Conservation (phyloP, 1,139 yeast genomes). For the Diutina pseudorugosa region DNA sequence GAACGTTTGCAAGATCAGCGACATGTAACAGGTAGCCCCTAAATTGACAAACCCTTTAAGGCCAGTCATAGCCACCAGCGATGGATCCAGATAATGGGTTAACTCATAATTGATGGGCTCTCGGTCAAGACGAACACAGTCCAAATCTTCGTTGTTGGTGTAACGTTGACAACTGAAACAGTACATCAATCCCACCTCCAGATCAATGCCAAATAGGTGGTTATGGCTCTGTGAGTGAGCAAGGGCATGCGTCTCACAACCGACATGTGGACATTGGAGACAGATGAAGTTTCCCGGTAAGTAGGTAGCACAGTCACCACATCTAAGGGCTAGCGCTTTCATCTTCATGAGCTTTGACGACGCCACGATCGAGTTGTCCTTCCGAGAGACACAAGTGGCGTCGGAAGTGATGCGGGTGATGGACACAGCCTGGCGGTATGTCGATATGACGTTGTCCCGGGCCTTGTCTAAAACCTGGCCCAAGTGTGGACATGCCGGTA, state of each 20-base stretch:
- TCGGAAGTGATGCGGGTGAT: conserved; percentile 15
- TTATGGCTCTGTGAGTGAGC: conserved; percentile 48
- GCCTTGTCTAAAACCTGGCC: conserved; percentile 44
- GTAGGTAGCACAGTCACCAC: conserved; percentile 36
- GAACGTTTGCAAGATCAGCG: conserved; percentile 74
- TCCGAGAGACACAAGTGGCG: conserved; percentile 16
- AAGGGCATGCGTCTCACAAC: conserved; percentile 57
- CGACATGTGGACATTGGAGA: conserved; percentile 73
- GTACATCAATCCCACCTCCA: conserved; percentile 45
- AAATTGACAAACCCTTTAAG: conserved; percentile 80
- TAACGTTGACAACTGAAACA: conserved; percentile 74
- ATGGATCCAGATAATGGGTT: conserved; percentile 29
- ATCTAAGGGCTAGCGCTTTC: conserved; percentile 32
- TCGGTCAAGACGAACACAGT: conserved; percentile 33
- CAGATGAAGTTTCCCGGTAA: conserved; percentile 50
- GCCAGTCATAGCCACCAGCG: conserved; percentile 55
- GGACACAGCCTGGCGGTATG: conserved; percentile 48
- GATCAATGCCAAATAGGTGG: conserved; percentile 67
- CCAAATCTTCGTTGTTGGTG: conserved; percentile 48
- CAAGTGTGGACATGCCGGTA: conserved; percentile 38
- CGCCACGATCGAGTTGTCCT: conserved; percentile 19
- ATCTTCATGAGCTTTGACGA: conserved; percentile 21
- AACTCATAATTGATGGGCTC: neutral
- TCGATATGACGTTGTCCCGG: conserved; percentile 39
- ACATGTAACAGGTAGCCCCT: conserved; percentile 96